Base-by-base conservation (phyloP, 2,329 filamentous ascomycete genomes). In the Arthrobotrys sphaeroides region DNA sequence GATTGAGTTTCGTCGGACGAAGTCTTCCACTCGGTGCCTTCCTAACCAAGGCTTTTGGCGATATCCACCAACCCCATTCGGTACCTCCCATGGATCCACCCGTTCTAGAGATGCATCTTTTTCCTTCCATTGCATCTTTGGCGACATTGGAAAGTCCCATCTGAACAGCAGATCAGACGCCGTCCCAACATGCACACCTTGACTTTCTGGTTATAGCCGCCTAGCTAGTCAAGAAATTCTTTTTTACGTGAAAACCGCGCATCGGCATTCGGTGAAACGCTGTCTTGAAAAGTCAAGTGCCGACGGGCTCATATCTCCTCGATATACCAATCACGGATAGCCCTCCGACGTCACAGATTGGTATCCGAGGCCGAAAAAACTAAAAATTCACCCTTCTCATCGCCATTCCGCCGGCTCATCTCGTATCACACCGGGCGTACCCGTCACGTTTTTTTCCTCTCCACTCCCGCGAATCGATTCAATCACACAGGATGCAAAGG, bases 271-370 rank as follows among this genome's bases (percentile, higher is more conserved):
- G 42, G 69, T 66, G 60, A 73, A 66, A 73, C 69, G n/a, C 24
- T 73, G 69, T 60, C 59, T 62, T 43, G 65, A 43, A 65, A 36
- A 36, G 16, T n/a, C n/a, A 33, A 53, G 20, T 73, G 61, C 69
- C 69, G 69, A 73, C 69, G 69, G 69, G 31, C 69, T 73, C 61
- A 73, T 74, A 67, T 74, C 70, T 74, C 62, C 51, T 74, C 43
- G 49, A 57, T 66, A 66, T 74, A 68, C 70, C 70, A 24, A 67
- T 68, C 62, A 38, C 47, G 70, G 70, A 62, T 68, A 68, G 7
- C 24, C 12, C 43, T 45, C 70, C 69, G 67, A 64, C 13, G 59
- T 62, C 43, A 55, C 24, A 65, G 43, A 45, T 31, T 47, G 18
- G 31, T 74, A 68, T 55, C 62, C 53, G 62, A 74, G 62, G 62